These are phyloP conservation scores for Populus ilicifolia DNA, from an alignment of 345 rosid genomes.

Conservation along the genomic window DNA sequence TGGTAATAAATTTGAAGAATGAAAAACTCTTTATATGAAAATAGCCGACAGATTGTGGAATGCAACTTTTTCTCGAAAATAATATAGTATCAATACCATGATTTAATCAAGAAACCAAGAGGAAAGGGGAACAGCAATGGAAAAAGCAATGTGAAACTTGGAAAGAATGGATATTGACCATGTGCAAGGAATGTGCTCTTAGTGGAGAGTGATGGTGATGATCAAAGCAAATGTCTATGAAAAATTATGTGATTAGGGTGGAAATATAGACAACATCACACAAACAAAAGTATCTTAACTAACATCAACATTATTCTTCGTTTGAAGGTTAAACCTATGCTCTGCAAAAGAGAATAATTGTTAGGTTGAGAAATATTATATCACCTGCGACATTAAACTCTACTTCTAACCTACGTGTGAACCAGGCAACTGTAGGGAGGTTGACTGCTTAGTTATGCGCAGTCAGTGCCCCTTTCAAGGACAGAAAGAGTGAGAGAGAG, in stretches of 20 bases:
- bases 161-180: too few species aligned
- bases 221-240: slow-evolving; percentile 8
- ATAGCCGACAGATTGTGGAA: too few species aligned
- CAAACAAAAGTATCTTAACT: too few species aligned
- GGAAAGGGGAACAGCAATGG: not conserved
- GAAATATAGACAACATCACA: not conserved
- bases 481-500: not conserved
- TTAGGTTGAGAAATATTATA: not conserved
- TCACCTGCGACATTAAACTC: not conserved
- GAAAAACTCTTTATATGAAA: too few species aligned
- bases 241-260: not conserved
- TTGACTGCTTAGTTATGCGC: not conserved
- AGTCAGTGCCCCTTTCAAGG: not conserved
- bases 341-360: not conserved
- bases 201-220: slow-evolving; percentile 3
- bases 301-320: too few species aligned
- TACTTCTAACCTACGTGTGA: not conserved
- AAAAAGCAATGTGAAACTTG: too few species aligned
- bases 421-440: too few species aligned
- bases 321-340: too few species aligned
- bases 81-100: too few species aligned
- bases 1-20: too few species aligned
- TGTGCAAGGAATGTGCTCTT: not conserved
- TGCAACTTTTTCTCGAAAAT: too few species aligned
- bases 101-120: too few species aligned